Evolutionary conservation across 768 basidiomycete species (phyloP).

Genomic region (Podaxis rugospora): DNA sequence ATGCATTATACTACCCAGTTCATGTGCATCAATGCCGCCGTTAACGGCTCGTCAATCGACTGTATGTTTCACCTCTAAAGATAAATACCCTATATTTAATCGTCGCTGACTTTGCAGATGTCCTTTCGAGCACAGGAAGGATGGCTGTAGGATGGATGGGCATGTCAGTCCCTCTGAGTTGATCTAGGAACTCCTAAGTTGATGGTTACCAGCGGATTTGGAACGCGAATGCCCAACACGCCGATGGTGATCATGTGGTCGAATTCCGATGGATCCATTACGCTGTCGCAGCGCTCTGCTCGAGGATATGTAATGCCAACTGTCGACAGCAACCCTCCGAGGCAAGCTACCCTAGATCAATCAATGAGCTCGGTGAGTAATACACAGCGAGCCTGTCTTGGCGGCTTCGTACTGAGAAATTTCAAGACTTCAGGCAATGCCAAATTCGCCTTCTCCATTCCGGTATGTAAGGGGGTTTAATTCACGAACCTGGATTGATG

Average conservation of each 20-base stretch:
- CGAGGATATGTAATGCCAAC: slow-evolving; percentile 50
- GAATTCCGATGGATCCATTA: slow-evolving; percentile 55
- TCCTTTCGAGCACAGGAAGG: slow-evolving; percentile 39
- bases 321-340: slow-evolving; percentile 47
- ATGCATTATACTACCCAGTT: slow-evolving; percentile 21
- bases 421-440: slow-evolving; percentile 36
- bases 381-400: neutral
- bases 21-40: slow-evolving; percentile 45
- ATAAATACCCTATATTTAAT: neutral
- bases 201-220: slow-evolving; percentile 47
- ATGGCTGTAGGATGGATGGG: slow-evolving; percentile 53
- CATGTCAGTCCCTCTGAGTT: slow-evolving; percentile 34
- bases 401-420: slow-evolving; percentile 7
- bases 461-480: slow-evolving; percentile 28
- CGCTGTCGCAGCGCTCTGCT: slow-evolving; percentile 62
- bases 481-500: neutral
- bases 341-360: slow-evolving; percentile 38
- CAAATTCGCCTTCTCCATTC: slow-evolving; percentile 46
- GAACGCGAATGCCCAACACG: slow-evolving; percentile 45
- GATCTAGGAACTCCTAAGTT: neutral
- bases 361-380: slow-evolving; percentile 34
- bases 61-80: slow-evolving; percentile 28
- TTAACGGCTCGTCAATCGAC: slow-evolving; percentile 40
- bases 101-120: slow-evolving; percentile 29
- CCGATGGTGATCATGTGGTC: slow-evolving; percentile 78